phyloP scores from a whole-genome alignment of 2,329 filamentous ascomycete genomes.

The Aspergillus vadensis region DNA sequence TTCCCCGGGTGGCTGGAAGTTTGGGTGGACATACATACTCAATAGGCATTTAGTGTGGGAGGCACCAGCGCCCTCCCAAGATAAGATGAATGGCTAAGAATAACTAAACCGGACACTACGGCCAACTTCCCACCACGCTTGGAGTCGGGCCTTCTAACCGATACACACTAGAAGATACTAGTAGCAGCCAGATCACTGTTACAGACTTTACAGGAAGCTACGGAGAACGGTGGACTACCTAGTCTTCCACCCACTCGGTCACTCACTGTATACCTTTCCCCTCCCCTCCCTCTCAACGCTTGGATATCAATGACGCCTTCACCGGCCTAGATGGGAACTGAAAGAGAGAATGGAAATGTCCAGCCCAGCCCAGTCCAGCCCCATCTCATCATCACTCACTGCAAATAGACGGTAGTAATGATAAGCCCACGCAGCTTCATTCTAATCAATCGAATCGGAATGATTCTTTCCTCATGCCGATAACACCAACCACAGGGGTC shows the following conservation, averaged over 20 bases:
- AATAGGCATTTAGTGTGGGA: neutral
- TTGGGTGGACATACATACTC: neutral
- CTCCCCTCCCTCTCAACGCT: neutral
- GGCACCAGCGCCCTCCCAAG: neutral
- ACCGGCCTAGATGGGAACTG: neutral
- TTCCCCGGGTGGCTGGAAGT: constrained; percentile 3
- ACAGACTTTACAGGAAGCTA: too few relatives aligned
- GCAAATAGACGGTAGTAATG: neutral
- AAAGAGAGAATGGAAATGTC: neutral
- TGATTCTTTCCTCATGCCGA: constrained; percentile 4
- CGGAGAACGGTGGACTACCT: too few relatives aligned
- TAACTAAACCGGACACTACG: constrained; percentile 2
- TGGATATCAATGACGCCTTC: neutral
- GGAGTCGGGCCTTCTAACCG: neutral
- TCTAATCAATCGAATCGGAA: constrained; percentile 4
- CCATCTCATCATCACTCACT: too few relatives aligned
- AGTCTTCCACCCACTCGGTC: too few relatives aligned
- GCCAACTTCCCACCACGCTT: neutral
- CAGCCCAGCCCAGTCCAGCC: neutral
- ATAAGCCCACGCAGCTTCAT: neutral
- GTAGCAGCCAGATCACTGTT: too few relatives aligned
- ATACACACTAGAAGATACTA: neutral
- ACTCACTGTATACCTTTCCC: neutral
- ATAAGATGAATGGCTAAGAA: constrained; percentile 1
- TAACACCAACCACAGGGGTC: constrained; percentile 35